Evolutionary conservation across 768 basidiomycete species (phyloP), one percentile per base, ranked within the genome.

Genomic region (Lentinula boryana): DNA sequence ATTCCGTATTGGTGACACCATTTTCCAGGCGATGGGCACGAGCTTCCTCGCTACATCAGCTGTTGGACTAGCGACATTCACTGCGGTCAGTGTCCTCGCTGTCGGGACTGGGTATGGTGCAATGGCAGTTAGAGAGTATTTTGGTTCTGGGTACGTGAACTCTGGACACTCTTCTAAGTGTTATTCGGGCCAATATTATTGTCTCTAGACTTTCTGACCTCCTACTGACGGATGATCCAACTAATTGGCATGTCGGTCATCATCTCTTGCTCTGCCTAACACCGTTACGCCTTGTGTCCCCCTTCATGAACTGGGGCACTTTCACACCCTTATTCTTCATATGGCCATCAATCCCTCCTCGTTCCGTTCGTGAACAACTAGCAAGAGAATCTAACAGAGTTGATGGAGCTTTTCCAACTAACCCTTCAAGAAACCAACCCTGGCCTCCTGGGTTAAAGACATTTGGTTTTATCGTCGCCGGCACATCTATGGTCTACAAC

Each of bases 321-420:
- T 60, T 60, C 49, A 60, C 50, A 21, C 58, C 58, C 23, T 51
- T 60, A 6, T 60, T 60, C 50, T 52, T 60, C 18, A 38, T 50
- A 3, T 60, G 58, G 58, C 50, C 58, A 4, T 23, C 49, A 16
- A 12, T 40, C 8, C 58, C 58, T 15, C 58, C 58, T 41, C 44
- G 8, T 40, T 52, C 58, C 6, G 48, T 43, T 6, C 48, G 50
- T 9, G 35, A 18, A 23, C 58, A 49, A n/a, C 38, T 60, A 8
- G 7, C 40, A 38, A 31, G 35, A 6, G 31, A 60, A 33, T 60
- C 50, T 6, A 36, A 38, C 12, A 18, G 50, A 15, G 40, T 60
- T 13, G 35, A 52, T 40, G 27, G 5, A 5, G 18, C 3, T 18
- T 50, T 32, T 18, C 36, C 57, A 9, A 18, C 6, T 27, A 5